Percentiles rank a stretch among this genome's conserved stretches.
Conservation (phyloP, 2,329 filamentous ascomycete genomes). For the Clonostachys chloroleuca region DNA sequence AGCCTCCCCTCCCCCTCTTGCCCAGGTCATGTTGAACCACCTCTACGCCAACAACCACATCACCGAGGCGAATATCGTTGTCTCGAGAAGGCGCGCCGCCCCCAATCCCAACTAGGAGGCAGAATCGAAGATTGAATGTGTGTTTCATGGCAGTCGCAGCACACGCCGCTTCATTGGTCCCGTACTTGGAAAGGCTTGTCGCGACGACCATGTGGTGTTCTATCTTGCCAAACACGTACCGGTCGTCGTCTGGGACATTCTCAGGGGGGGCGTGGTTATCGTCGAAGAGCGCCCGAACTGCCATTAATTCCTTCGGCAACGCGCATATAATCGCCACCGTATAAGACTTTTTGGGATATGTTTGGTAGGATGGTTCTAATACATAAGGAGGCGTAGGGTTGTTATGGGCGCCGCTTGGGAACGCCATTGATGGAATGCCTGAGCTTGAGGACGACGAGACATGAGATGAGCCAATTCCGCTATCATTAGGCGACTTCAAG, state of each 20-base stretch:
- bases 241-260: slow-evolving; percentile 6
- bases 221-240: slow-evolving; percentile 22
- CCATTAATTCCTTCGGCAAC: background rate
- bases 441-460: no score
- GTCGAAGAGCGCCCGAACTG: background rate
- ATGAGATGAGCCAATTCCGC: background rate
- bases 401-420: background rate
- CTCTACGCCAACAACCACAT: slow-evolving; percentile 5
- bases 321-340: background rate
- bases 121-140: slow-evolving; percentile 19
- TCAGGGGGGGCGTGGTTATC: slow-evolving; percentile 3
- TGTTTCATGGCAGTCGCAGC: slow-evolving; percentile 16
- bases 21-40: slow-evolving; percentile 13
- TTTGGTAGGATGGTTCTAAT: background rate
- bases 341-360: background rate
- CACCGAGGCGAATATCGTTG: slow-evolving; percentile 11
- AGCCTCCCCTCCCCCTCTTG: slow-evolving; percentile 1
- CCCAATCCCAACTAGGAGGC: slow-evolving; percentile 24
- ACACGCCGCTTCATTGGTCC: slow-evolving; percentile 7
- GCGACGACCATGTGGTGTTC: slow-evolving; percentile 28
- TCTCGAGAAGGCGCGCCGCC: slow-evolving; percentile 20
- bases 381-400: background rate
- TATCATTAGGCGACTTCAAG: background rate
- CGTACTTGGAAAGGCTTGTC: slow-evolving; percentile 10
- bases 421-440: no score